Evolutionary conservation across 1,284 basidiomycete genomes (phyloP).

Genomic region (Tilletia horrida): DNA sequence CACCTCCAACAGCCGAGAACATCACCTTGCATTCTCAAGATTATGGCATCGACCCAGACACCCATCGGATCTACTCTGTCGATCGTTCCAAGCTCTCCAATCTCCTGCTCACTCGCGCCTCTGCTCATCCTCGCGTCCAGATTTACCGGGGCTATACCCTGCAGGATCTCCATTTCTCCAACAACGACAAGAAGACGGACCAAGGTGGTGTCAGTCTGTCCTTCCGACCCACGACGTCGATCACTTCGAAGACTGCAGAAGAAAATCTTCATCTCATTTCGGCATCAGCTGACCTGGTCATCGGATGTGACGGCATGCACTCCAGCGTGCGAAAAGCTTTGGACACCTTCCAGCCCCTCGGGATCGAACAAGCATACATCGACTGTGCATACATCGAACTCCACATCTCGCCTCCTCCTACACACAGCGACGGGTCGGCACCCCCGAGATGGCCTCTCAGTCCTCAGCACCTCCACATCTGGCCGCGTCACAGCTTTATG

Average conservation of each 20-base stretch:
- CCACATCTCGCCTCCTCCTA: constrained; percentile 67
- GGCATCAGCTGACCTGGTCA: constrained; percentile 31
- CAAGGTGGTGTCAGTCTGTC: constrained; percentile 16
- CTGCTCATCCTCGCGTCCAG: constrained; percentile 65
- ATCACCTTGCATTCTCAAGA: constrained; percentile 59
- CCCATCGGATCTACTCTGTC: constrained; percentile 88
- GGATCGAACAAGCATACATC: constrained; percentile 90
- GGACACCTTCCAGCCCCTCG: constrained; percentile 60
- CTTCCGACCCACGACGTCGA: constrained; percentile 20
- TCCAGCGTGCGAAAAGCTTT: constrained; percentile 58
- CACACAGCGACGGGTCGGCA: background rate
- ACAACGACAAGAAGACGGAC: constrained; percentile 27
- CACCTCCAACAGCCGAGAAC: background rate
- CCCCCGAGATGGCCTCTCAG: constrained; percentile 70
- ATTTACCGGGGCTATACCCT: constrained; percentile 80
- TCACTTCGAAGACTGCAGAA: background rate
- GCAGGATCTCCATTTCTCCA: constrained; percentile 69
- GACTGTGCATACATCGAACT: constrained; percentile 93
- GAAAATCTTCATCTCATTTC: background rate
- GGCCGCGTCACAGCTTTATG: constrained; percentile 98
- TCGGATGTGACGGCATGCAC: constrained; percentile 41
- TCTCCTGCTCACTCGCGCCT: constrained; percentile 70
- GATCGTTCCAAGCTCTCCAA: constrained; percentile 82
- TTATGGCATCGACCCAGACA: constrained; percentile 84
- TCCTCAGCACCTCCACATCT: constrained; percentile 94